These are phyloP conservation scores for Zopfochytrium polystomum DNA, from an alignment of 371 early-diverging fungal genomes.

Conservation along the genomic window DNA sequence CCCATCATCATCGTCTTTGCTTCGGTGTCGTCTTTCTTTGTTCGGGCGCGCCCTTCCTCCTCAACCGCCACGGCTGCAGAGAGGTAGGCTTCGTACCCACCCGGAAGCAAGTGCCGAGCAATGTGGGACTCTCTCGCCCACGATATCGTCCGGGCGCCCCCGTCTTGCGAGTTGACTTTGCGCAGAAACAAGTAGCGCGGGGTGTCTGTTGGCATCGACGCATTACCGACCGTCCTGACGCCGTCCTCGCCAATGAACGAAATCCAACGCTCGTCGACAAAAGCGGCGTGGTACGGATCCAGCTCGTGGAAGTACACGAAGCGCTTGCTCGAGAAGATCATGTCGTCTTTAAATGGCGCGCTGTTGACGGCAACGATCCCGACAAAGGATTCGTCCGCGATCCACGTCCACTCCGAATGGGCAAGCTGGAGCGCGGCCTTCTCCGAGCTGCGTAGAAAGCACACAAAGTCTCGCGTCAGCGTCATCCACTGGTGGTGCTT, in stretches of 20 bases:
- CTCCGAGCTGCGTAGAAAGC: conserved; percentile 20
- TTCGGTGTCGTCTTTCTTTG: no score
- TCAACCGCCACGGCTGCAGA: no score
- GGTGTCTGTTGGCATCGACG: conserved; percentile 27
- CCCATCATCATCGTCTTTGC: no score
- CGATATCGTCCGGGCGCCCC: no score
- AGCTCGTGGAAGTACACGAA: conserved; percentile 31
- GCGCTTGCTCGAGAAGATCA: conserved; percentile 41
- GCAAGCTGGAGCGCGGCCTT: conserved; percentile 32
- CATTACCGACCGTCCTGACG: conserved; percentile 38
- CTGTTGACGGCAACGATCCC: no score
- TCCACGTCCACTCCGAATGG: conserved; percentile 38
- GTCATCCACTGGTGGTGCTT: conserved; percentile 49
- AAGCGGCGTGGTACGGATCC: conserved; percentile 4
- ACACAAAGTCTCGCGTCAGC: conserved; percentile 26
- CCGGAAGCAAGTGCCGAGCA: no score
- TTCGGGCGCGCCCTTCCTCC: no score
- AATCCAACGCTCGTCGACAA: conserved; percentile 29
- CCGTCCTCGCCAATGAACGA: conserved; percentile 17
- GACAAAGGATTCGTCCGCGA: no score
- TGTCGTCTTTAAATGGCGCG: no score
- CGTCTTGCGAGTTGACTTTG: conserved; percentile 41
- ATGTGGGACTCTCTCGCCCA: no score
- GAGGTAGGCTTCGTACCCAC: no score
- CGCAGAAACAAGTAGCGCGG: conserved; percentile 36